Evolutionary conservation across 83 land plant species (phyloP).

Genomic region (Diphasiastrum complanatum): DNA sequence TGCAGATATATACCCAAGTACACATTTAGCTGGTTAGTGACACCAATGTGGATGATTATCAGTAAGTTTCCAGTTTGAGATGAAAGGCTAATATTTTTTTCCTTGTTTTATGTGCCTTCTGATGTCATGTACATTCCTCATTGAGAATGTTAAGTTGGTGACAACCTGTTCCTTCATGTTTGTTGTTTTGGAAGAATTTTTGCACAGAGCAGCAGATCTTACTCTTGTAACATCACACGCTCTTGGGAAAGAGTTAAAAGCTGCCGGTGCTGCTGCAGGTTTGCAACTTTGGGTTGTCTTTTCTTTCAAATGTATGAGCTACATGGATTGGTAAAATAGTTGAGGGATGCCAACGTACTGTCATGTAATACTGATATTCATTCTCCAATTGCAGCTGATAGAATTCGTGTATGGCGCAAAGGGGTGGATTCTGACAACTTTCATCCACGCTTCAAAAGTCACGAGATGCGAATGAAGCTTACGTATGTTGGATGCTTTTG

Average conservation of each 20-base stretch:
- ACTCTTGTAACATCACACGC: constrained; percentile 93
- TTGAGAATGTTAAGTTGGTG: too few relatives aligned
- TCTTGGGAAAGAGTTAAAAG: constrained; percentile 70
- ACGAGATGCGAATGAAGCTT: constrained; percentile 74
- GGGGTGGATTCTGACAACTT: constrained; percentile 98
- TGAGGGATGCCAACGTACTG: too few relatives aligned
- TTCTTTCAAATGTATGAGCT: background rate
- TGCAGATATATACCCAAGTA: constrained; percentile 15
- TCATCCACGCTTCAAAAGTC: constrained; percentile 64
- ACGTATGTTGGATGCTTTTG: constrained; percentile 40
- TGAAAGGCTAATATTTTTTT: too few relatives aligned
- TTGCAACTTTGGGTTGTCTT: constrained; percentile 6
- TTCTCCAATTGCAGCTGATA: constrained; percentile 33
- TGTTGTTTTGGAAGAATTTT: constrained; percentile 49
- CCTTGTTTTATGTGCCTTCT: too few relatives aligned
- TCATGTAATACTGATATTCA: background rate
- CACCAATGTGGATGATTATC: constrained; percentile 12
- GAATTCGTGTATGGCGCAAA: constrained; percentile 67
- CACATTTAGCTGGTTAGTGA: constrained; percentile 16
- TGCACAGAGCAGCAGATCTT: constrained; percentile 97
- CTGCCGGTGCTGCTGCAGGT: constrained; percentile 88
- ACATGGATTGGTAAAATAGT: background rate
- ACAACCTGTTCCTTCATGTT: too few relatives aligned
- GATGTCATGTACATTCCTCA: too few relatives aligned
- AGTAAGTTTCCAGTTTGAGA: too few relatives aligned